Percentiles rank a stretch among this genome's conserved stretches.
Conservation (phyloP, 768 basidiomycete genomes). For the Lactarius hatsudake region DNA sequence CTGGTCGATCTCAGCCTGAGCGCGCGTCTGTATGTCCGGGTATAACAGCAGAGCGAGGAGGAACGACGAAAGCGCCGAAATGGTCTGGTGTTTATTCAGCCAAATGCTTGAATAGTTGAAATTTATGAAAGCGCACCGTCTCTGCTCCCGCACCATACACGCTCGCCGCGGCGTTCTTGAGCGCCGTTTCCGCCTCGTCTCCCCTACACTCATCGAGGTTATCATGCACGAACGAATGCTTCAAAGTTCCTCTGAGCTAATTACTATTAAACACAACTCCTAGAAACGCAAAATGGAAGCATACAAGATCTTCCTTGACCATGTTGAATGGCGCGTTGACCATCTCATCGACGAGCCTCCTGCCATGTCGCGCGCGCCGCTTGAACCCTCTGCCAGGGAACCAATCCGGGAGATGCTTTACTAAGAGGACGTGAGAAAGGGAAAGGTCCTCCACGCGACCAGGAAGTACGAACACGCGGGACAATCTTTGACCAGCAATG, state of each 20-base stretch:
- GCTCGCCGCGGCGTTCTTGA: conserved; percentile 14
- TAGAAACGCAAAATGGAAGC: neutral
- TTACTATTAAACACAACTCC: neutral
- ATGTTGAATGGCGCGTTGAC: conserved; percentile 15
- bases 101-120: no score
- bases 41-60: conserved; percentile 19
- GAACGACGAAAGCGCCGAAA: conserved; percentile 16
- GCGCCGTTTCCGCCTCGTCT: conserved; percentile 8
- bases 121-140: neutral
- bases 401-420: conserved; percentile 15
- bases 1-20: conserved; percentile 26
- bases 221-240: conserved; percentile 18
- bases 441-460: neutral
- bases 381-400: conserved; percentile 19
- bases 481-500: conserved; percentile 8
- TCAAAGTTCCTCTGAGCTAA: conserved; percentile 17
- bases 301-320: conserved; percentile 19
- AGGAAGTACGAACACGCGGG: conserved; percentile 1
- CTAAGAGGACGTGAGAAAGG: neutral
- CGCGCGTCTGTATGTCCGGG: conserved; percentile 13
- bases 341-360: conserved; percentile 11
- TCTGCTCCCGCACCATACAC: conserved; percentile 21
- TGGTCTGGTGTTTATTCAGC: conserved; percentile 8
- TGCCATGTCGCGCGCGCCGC: conserved; percentile 6
- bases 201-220: conserved; percentile 10